Conservation (phyloP, 257 asterid genomes). For the Capsicum rhomboideum region DNA sequence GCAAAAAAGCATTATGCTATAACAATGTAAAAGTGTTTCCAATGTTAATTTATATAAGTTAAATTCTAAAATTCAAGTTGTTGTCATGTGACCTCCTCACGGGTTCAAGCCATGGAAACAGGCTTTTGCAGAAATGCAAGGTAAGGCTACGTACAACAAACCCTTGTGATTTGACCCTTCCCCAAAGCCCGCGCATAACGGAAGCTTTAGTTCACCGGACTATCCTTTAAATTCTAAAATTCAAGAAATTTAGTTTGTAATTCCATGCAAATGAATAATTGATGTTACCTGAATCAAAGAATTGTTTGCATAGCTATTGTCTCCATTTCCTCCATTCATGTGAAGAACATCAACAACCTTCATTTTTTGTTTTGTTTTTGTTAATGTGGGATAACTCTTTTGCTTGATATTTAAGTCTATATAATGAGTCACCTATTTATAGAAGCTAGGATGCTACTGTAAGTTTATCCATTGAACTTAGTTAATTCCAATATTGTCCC, state of each 20-base stretch:
- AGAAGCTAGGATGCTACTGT: not conserved
- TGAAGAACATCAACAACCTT: slow-evolving; percentile 33
- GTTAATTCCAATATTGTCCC: not conserved
- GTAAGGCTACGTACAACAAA: too few species aligned
- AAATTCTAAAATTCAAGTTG: too few species aligned
- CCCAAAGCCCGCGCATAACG: too few species aligned
- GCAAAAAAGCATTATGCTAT: too few species aligned
- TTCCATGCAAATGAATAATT: not conserved
- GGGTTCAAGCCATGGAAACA: too few species aligned
- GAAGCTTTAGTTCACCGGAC: too few species aligned
- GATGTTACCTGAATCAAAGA: slow-evolving; percentile 37
- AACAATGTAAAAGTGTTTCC: too few species aligned
- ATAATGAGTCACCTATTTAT: not conserved
- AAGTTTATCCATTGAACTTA: not conserved
- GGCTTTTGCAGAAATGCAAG: too few species aligned
- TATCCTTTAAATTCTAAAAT: too few species aligned
- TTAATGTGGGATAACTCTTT: not conserved
- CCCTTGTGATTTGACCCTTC: too few species aligned
- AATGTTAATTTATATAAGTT: too few species aligned
- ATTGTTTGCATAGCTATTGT: slow-evolving; percentile 47
- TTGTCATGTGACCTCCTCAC: too few species aligned
- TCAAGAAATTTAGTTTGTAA: not conserved
- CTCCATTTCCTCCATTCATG: slow-evolving; percentile 55
- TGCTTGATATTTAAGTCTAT: not conserved
- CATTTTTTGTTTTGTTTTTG: slow-evolving; percentile 7